These are phyloP conservation scores for Trichoderma aggressivum DNA, from an alignment of 2,329 filamentous ascomycete species.

Conservation along the genomic window DNA sequence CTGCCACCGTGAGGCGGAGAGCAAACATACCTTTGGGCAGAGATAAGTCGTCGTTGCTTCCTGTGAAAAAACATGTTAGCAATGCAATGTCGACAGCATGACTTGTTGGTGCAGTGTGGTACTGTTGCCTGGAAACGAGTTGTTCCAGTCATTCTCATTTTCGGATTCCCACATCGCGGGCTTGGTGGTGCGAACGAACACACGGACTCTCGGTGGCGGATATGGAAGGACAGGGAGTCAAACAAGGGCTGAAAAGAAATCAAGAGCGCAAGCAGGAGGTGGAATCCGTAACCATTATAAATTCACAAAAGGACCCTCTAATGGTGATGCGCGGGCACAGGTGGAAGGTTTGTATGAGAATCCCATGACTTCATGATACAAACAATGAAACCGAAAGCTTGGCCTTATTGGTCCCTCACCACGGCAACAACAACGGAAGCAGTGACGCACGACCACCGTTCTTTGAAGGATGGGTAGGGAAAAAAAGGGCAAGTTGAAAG, in stretches of 20 bases:
- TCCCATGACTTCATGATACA: not conserved
- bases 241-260: not conserved
- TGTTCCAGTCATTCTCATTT: slow-evolving; percentile 23
- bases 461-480: not conserved
- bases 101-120: not conserved
- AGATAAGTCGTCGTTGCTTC: slow-evolving; percentile 61
- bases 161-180: not conserved
- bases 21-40: slow-evolving; percentile 57
- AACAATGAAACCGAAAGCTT: not conserved
- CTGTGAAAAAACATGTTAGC: slow-evolving; percentile 32
- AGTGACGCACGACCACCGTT: slow-evolving; percentile 6
- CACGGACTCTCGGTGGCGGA: not conserved
- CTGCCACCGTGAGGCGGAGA: not conserved
- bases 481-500: not conserved
- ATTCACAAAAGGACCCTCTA: too few species aligned
- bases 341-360: not conserved
- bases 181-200: not conserved
- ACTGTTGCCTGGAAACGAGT: slow-evolving; percentile 25
- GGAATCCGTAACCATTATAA: not conserved
- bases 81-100: not conserved
- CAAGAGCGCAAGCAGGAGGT: not conserved
- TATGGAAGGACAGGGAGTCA: not conserved
- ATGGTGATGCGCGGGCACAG: not conserved
- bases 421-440: not conserved
- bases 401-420: not conserved